These are phyloP conservation scores for Pythium folliculosum DNA, from an alignment of 352 stramenopile genomes.

Conservation along the genomic window DNA sequence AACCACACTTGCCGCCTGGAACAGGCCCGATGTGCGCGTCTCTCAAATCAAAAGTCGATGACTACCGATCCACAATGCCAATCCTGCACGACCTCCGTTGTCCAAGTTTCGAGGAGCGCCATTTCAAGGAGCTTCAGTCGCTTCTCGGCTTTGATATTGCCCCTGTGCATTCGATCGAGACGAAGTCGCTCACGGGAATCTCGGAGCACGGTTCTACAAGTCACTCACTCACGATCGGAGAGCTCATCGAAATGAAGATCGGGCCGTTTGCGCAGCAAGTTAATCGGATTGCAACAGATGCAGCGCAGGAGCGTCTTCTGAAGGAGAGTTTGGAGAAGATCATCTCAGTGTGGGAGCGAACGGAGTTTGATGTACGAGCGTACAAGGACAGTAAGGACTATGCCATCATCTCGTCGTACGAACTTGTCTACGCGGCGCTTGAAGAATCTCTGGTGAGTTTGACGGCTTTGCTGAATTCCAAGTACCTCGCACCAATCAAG, in stretches of 20 bases:
- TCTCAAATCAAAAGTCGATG: conserved; percentile 78
- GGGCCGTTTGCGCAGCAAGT: conserved; percentile 76
- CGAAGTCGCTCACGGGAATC: neutral
- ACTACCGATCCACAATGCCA: conserved; percentile 82
- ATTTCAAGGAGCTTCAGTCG: conserved; percentile 52
- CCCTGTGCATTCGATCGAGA: neutral
- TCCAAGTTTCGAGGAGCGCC: conserved; percentile 61
- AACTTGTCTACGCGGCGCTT: conserved; percentile 74
- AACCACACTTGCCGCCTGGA: conserved; percentile 53
- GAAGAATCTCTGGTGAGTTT: conserved; percentile 92
- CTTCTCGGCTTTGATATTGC: conserved; percentile 83
- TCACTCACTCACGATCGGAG: conserved; percentile 66
- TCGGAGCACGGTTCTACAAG: neutral
- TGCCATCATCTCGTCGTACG: conserved; percentile 80
- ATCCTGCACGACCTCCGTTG: conserved; percentile 67
- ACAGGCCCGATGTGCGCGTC: conserved; percentile 48
- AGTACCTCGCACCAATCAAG: conserved; percentile 85
- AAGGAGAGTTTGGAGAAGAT: conserved; percentile 92
- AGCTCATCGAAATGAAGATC: conserved; percentile 83
- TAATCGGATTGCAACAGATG: conserved; percentile 81
- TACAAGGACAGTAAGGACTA: conserved; percentile 92
- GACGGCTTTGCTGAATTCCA: conserved; percentile 88
- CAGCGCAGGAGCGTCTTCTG: conserved; percentile 82
- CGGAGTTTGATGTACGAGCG: conserved; percentile 85
- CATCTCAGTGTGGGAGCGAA: conserved; percentile 70